Percentiles rank a stretch among this genome's conserved stretches.
Evolutionary conservation across 371 early-diverging fungal genomes (phyloP).

Genomic region (Batkoa obscura): DNA sequence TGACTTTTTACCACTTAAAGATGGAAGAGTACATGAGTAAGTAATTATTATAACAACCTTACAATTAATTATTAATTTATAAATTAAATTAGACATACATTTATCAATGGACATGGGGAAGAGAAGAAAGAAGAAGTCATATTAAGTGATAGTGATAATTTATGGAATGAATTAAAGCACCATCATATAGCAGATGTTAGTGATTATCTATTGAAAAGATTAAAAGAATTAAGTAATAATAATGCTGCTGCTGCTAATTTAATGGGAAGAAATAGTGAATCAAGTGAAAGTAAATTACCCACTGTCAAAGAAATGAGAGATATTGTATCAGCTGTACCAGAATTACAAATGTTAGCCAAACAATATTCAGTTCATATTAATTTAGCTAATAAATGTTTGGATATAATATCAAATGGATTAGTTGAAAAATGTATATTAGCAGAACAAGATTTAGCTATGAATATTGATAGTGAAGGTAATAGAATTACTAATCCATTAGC

Average conservation of each 20-base stretch:
- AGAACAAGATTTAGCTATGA: constrained; percentile 65
- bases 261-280: constrained; percentile 11
- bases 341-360: constrained; percentile 79
- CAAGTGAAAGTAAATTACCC: constrained; percentile 14
- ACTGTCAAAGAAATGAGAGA: constrained; percentile 72
- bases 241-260: constrained; percentile 26
- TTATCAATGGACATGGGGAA: constrained; percentile 11
- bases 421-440: constrained; percentile 58
- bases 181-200: constrained; percentile 84
- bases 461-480: constrained; percentile 67
- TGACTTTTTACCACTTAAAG: constrained; percentile 57
- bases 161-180: constrained; percentile 71
- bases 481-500: constrained; percentile 49
- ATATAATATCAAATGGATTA: constrained; percentile 45
- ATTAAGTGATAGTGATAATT: constrained; percentile 46
- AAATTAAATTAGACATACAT: not conserved
- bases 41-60: constrained; percentile 17
- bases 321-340: constrained; percentile 73
- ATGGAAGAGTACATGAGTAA: constrained; percentile 45
- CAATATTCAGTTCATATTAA: constrained; percentile 85
- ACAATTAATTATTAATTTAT: not conserved
- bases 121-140: constrained; percentile 28
- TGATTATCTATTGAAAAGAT: constrained; percentile 51
- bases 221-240: constrained; percentile 51
- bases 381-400: constrained; percentile 75